These are phyloP conservation scores for Colletotrichum sp. DNA, from an alignment of 2,329 filamentous ascomycete genomes.

Conservation along the genomic window DNA sequence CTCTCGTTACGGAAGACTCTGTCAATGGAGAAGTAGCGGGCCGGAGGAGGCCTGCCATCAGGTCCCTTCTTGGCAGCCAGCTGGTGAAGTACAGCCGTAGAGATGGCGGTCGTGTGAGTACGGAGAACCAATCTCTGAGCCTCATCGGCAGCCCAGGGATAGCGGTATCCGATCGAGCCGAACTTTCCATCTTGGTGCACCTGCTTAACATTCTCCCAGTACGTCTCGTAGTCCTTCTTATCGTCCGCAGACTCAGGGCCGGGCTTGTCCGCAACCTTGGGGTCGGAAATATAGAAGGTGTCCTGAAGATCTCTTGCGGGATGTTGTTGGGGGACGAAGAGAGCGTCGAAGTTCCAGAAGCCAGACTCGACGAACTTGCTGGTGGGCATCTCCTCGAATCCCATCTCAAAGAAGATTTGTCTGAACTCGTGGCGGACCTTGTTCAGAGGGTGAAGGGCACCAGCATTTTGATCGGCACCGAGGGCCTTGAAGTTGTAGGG, in stretches of 20 bases:
- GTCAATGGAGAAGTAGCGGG: slow-evolving; percentile 98
- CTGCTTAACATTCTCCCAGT: slow-evolving; percentile 85
- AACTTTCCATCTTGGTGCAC: slow-evolving; percentile 93
- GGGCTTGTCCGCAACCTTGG: slow-evolving; percentile 74
- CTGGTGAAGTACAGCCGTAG: slow-evolving; percentile 88
- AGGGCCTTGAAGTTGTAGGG: slow-evolving; percentile 78
- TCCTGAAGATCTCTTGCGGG: slow-evolving; percentile 97
- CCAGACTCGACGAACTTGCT: slow-evolving; percentile 93
- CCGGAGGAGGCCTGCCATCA: slow-evolving; percentile 66
- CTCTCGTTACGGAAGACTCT: slow-evolving; percentile 98
- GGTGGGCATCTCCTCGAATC: slow-evolving; percentile 98
- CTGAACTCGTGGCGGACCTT: slow-evolving; percentile 97
- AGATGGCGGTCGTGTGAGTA: slow-evolving; percentile 95
- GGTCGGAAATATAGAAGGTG: slow-evolving; percentile 97
- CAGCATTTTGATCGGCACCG: slow-evolving; percentile 65
- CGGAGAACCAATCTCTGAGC: slow-evolving; percentile 86
- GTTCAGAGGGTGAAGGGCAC: slow-evolving; percentile 75
- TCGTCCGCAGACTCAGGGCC: slow-evolving; percentile 59
- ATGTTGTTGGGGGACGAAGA: slow-evolving; percentile 66
- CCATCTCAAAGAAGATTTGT: slow-evolving; percentile 99
- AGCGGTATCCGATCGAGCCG: slow-evolving; percentile 94
- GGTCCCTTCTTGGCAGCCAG: slow-evolving; percentile 83
- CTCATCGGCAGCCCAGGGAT: slow-evolving; percentile 90
- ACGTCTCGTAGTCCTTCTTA: slow-evolving; percentile 76
- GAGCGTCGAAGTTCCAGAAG: slow-evolving; percentile 69